These are phyloP conservation scores for Protomyces inouyei DNA, from an alignment of 1,139 yeast genomes.

Conservation along the genomic window DNA sequence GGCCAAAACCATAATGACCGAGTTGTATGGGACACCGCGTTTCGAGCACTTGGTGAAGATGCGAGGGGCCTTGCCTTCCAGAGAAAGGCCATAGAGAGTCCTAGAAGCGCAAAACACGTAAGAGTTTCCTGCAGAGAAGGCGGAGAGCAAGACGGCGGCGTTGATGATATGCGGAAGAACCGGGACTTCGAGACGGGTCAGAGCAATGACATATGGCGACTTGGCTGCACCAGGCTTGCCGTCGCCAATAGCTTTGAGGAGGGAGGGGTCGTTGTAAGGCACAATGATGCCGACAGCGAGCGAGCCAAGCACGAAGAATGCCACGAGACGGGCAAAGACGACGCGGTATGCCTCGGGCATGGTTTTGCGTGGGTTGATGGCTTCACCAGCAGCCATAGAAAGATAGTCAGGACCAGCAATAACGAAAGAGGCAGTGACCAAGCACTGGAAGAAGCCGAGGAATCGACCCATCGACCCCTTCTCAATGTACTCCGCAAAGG, in stretches of 20 bases:
- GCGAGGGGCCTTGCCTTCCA: conserved; percentile 58
- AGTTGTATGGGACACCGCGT: conserved; percentile 53
- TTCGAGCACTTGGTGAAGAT: conserved; percentile 53
- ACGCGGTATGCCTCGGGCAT: conserved; percentile 82
- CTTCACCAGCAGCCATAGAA: conserved; percentile 86
- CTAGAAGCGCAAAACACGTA: conserved; percentile 61
- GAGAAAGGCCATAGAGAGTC: conserved; percentile 55
- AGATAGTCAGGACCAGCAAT: conserved; percentile 77
- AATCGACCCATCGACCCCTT: conserved; percentile 43
- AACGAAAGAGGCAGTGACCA: conserved; percentile 61
- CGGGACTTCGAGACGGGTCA: conserved; percentile 58
- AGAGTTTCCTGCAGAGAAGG: conserved; percentile 69
- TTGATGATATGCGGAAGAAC: conserved; percentile 71
- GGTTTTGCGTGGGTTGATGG: conserved; percentile 71
- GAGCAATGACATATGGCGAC: conserved; percentile 74
- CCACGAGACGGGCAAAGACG: conserved; percentile 71
- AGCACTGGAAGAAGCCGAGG: conserved; percentile 64
- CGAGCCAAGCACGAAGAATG: conserved; percentile 56
- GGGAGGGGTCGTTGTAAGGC: conserved; percentile 63
- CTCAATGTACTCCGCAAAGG: conserved; percentile 55
- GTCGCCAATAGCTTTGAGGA: conserved; percentile 35
- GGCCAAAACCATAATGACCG: conserved; percentile 46
- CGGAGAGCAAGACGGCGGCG: conserved; percentile 66
- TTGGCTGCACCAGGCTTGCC: conserved; percentile 46
- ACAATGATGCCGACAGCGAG: conserved; percentile 48